Conservation (phyloP, 2,329 filamentous ascomycete genomes). For the Didymella keratinophila region DNA sequence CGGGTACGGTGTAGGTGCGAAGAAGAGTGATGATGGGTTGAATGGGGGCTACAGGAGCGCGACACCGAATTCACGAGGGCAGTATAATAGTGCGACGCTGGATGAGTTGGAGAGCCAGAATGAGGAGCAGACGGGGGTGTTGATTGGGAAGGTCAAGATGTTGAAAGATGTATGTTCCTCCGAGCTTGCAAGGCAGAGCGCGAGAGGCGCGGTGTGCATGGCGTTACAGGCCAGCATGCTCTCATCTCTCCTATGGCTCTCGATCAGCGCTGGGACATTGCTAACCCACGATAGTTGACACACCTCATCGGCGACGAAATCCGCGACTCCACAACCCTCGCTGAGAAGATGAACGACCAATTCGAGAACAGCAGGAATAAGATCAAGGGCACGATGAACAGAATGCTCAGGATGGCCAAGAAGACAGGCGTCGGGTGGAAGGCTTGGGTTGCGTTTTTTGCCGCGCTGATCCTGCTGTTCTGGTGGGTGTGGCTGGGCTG, state of each 20-base stretch:
- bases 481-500: constrained; percentile 81
- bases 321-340: constrained; percentile 83
- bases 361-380: constrained; percentile 86
- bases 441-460: constrained; percentile 90
- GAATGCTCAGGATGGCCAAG: constrained; percentile 96
- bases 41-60: constrained; percentile 36
- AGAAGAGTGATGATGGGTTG: not conserved
- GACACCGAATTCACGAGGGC: constrained; percentile 70
- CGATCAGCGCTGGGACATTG: no score
- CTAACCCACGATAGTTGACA: constrained; percentile 67
- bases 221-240: no score
- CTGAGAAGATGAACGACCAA: constrained; percentile 93
- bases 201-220: no score
- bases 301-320: constrained; percentile 95
- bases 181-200: no score
- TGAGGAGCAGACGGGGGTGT: constrained; percentile 86
- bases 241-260: no score
- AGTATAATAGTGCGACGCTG: constrained; percentile 83
- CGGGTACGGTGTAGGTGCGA: not conserved
- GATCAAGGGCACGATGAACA: constrained; percentile 91
- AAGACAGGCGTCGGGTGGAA: constrained; percentile 94
- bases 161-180: constrained; percentile 78
- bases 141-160: constrained; percentile 86
- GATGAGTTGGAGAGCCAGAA: constrained; percentile 97
- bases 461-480: constrained; percentile 82